phyloP scores from a whole-genome alignment of 2,329 filamentous ascomycete species.

The Clonostachys byssicola region DNA sequence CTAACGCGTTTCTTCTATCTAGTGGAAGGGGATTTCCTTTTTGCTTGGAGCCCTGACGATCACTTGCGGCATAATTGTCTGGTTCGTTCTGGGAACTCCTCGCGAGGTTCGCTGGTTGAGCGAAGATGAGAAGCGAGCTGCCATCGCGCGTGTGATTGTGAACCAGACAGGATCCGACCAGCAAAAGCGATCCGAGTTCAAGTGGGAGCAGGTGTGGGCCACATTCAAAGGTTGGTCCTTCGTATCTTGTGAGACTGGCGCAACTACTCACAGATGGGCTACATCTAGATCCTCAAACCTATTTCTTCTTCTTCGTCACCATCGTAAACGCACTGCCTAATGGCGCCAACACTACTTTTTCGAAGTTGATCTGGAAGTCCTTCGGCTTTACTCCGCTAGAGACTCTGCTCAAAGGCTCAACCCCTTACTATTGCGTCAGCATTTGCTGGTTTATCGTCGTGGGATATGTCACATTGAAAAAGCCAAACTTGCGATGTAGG shows the following conservation, averaged over 20 bases:
- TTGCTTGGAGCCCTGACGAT: too few species aligned
- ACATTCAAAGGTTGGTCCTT: conserved; percentile 10
- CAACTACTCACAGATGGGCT: too few species aligned
- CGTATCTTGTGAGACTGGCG: too few species aligned
- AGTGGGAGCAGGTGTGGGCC: conserved; percentile 17
- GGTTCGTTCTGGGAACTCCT: conserved; percentile 12
- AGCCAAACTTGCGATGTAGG: conserved; percentile 19
- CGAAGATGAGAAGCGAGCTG: conserved; percentile 19
- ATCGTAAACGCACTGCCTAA: conserved; percentile 24
- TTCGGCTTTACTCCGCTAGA: conserved; percentile 24
- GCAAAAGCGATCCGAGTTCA: conserved; percentile 15
- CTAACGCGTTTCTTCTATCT: too few species aligned
- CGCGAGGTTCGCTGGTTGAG: conserved; percentile 20
- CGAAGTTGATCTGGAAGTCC: conserved; percentile 20
- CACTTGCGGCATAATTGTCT: too few species aligned
- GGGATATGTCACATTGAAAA: conserved; percentile 14
- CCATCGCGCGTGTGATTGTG: conserved; percentile 16
- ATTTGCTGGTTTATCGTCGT: conserved; percentile 18
- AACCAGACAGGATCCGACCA: conserved; percentile 19
- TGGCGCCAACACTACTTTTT: conserved; percentile 23
- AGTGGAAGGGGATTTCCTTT: too few species aligned
- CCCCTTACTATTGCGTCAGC: conserved; percentile 16
- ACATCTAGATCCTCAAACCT: conserved; percentile 16
- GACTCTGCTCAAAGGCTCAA: conserved; percentile 21
- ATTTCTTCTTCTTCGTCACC: conserved; percentile 26